These are phyloP conservation scores for Cystobasidiaceae sp. DNA, from an alignment of 1,284 basidiomycete species.

Conservation along the genomic window DNA sequence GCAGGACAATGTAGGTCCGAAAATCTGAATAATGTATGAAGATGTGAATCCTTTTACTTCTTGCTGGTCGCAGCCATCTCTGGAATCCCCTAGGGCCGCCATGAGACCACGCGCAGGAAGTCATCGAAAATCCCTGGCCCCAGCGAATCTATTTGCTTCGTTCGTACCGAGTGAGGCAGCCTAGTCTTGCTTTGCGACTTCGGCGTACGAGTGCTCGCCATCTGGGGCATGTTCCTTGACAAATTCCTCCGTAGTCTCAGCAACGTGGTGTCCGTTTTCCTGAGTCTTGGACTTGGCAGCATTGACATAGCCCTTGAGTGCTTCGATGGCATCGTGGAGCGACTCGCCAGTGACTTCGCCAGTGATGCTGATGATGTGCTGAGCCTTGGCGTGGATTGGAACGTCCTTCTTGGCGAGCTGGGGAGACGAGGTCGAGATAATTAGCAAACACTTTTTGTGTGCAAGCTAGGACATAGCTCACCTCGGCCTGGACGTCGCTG, in stretches of 20 bases:
- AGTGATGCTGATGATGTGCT: slow-evolving; percentile 28
- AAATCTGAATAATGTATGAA: too few species aligned
- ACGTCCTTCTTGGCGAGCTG: slow-evolving; percentile 27
- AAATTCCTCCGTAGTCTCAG: slow-evolving; percentile 26
- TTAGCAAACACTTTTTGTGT: neutral
- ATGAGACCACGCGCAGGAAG: too few species aligned
- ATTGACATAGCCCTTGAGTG: slow-evolving; percentile 14
- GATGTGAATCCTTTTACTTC: too few species aligned
- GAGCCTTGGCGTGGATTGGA: slow-evolving; percentile 21
- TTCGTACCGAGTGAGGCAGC: too few species aligned
- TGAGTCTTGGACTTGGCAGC: neutral
- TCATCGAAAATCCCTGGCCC: too few species aligned
- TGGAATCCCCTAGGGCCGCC: too few species aligned
- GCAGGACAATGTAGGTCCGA: too few species aligned
- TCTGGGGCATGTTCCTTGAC: slow-evolving; percentile 20
- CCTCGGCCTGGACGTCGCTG: slow-evolving; percentile 27
- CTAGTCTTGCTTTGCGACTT: slow-evolving; percentile 28
- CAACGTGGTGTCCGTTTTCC: slow-evolving; percentile 17
- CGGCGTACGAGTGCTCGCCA: slow-evolving; percentile 24
- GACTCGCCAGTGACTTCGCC: slow-evolving; percentile 23
- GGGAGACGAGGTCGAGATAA: neutral
- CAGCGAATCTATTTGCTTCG: too few species aligned
- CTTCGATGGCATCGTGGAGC: slow-evolving; percentile 19
- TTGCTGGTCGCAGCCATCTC: too few species aligned
- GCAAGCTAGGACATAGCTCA: neutral